Evolutionary conservation across 78 protist genomes (phyloP).

Genomic region (Abeoforma whisleri): DNA sequence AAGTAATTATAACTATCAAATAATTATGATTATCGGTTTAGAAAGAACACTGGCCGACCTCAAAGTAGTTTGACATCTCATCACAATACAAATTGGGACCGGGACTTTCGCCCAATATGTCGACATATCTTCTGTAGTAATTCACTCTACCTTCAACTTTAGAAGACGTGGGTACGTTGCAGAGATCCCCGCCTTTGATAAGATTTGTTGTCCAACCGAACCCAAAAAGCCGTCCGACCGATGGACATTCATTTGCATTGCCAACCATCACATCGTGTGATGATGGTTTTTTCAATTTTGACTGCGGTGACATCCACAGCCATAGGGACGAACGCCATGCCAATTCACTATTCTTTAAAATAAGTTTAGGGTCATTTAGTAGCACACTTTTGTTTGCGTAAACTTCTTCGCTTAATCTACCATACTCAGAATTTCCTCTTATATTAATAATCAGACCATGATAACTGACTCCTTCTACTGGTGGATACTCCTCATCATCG

Average conservation of each 20-base stretch:
- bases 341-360: neutral
- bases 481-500: too few relatives aligned
- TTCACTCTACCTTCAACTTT: too few relatives aligned
- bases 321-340: slow-evolving; percentile 9
- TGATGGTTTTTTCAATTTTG: neutral
- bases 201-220: slow-evolving; percentile 17
- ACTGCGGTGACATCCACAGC: slow-evolving; percentile 20
- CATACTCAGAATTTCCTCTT: slow-evolving; percentile 16
- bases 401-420: neutral
- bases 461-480: slow-evolving; percentile 3
- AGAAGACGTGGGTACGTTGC: too few relatives aligned
- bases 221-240: neutral
- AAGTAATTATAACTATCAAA: too few relatives aligned
- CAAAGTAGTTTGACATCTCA: too few relatives aligned
- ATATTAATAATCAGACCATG: slow-evolving; percentile 29
- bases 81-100: too few relatives aligned
- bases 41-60: too few relatives aligned
- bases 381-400: slow-evolving; percentile 13
- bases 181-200: slow-evolving; percentile 38
- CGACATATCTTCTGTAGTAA: too few relatives aligned
- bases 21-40: too few relatives aligned
- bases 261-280: slow-evolving; percentile 10
- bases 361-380: slow-evolving; percentile 21
- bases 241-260: neutral
- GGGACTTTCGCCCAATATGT: too few relatives aligned